phyloP scores from a whole-genome alignment of 1,139 yeast species.

The Suhomyces yuchorum region DNA sequence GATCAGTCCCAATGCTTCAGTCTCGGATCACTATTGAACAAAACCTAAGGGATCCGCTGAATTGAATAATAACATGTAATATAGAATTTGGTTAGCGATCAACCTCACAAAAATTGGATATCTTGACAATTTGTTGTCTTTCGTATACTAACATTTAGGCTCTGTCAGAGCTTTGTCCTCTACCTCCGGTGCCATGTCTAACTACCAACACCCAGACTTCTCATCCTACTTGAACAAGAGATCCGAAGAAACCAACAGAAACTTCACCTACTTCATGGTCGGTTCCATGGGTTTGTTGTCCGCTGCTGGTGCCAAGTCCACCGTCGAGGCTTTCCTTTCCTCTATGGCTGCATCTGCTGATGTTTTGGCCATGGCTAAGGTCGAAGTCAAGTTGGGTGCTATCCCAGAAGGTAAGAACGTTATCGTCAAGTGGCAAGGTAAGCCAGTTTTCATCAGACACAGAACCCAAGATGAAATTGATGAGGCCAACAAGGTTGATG shows the following conservation, averaged over 20 bases:
- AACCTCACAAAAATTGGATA: background rate
- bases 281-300: slow-evolving; percentile 93
- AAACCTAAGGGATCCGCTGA: too few relatives aligned
- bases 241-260: slow-evolving; percentile 71
- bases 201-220: slow-evolving; percentile 93
- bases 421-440: slow-evolving; percentile 99
- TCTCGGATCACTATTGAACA: too few relatives aligned
- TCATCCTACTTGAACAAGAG: slow-evolving; percentile 79
- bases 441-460: slow-evolving; percentile 99
- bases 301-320: slow-evolving; percentile 97
- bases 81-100: too few relatives aligned
- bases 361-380: slow-evolving; percentile 99
- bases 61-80: too few relatives aligned
- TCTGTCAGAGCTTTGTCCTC: slow-evolving; percentile 38
- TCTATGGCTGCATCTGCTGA: slow-evolving; percentile 98
- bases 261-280: slow-evolving; percentile 94
- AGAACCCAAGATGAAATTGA: slow-evolving; percentile 91
- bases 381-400: slow-evolving; percentile 90
- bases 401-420: slow-evolving; percentile 98
- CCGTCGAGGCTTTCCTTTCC: slow-evolving; percentile 92
- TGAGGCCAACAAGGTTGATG: slow-evolving; percentile 86
- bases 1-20: too few relatives aligned
- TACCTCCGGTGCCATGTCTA: slow-evolving; percentile 59
- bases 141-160: slow-evolving; percentile 21
- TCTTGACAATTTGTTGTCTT: background rate